Conservation (phyloP, 345 rosid genomes). For the Gynandropsis gynandra region DNA sequence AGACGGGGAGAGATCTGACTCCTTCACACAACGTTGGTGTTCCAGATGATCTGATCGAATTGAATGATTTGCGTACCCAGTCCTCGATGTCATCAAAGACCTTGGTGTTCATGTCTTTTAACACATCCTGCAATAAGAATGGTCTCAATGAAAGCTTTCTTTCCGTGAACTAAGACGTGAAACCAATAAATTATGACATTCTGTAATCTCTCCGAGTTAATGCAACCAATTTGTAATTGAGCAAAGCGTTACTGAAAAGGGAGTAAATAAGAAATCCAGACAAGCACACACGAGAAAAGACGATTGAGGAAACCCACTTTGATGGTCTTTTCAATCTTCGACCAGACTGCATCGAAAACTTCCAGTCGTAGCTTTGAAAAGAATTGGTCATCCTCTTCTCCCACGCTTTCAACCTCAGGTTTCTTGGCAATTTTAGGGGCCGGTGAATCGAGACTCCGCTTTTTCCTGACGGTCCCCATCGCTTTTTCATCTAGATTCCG, state of each 20-base stretch:
- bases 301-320: conserved; percentile 32
- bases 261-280: conserved; percentile 7
- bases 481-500: conserved; percentile 33
- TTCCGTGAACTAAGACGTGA: conserved; percentile 2
- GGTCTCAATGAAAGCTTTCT: not conserved
- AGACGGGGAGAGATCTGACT: conserved; percentile 49
- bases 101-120: conserved; percentile 41
- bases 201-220: not conserved
- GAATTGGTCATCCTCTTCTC: conserved; percentile 21
- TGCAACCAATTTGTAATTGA: not conserved
- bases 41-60: conserved; percentile 37
- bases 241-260: not conserved
- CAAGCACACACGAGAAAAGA: not conserved
- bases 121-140: conserved; percentile 52
- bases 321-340: conserved; percentile 47
- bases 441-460: conserved; percentile 49
- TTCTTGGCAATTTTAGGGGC: conserved; percentile 27
- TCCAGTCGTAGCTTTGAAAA: conserved; percentile 32
- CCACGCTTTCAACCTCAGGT: conserved; percentile 23
- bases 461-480: conserved; percentile 31
- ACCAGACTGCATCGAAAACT: conserved; percentile 66
- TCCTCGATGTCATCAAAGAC: conserved; percentile 51
- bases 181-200: not conserved
- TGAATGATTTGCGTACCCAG: conserved; percentile 68
- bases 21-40: conserved; percentile 39